phyloP scores from a whole-genome alignment of 2,329 filamentous ascomycete species.

The Magnaporthiopsis incrustans region DNA sequence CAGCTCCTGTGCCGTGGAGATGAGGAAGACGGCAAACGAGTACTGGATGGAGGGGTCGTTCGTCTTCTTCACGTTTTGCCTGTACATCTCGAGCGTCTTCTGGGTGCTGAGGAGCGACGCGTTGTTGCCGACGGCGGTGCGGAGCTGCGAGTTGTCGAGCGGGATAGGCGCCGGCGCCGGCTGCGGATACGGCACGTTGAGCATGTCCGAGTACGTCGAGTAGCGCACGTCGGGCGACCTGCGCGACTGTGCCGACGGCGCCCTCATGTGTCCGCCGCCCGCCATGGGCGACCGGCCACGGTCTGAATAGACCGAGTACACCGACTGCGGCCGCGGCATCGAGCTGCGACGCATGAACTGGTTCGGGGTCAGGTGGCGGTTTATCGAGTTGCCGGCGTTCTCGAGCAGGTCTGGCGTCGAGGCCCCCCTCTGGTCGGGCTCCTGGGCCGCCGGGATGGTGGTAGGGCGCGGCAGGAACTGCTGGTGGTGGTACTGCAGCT shows the following conservation, averaged over 20 bases:
- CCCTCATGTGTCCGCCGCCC: conserved; percentile 34
- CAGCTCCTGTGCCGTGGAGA: conserved; percentile 78
- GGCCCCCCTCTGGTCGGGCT: conserved; percentile 30
- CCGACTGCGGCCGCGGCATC: conserved; percentile 62
- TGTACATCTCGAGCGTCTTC: conserved; percentile 96
- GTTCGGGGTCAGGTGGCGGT: conserved; percentile 55
- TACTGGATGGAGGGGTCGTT: conserved; percentile 86
- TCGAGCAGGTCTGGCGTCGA: conserved; percentile 47
- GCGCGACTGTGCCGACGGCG: conserved; percentile 41
- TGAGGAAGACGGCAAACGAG: conserved; percentile 91
- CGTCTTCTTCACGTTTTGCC: conserved; percentile 94
- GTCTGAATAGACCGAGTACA: conserved; percentile 70
- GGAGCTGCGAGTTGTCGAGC: conserved; percentile 75
- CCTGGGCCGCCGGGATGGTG: conserved; percentile 28
- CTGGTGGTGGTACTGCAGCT: conserved; percentile 55
- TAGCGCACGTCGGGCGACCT: conserved; percentile 47
- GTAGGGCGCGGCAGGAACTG: conserved; percentile 33
- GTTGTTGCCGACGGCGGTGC: conserved; percentile 74
- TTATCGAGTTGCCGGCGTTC: conserved; percentile 36
- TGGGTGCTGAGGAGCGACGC: conserved; percentile 84
- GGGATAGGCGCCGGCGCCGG: conserved; percentile 58
- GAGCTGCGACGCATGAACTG: conserved; percentile 47
- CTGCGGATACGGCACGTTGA: conserved; percentile 71
- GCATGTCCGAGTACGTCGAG: conserved; percentile 49
- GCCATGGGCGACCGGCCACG: conserved; percentile 54